These are phyloP conservation scores for Vitis hybrid DNA, from an alignment of 177 flowering plant species.

Conservation along the genomic window DNA sequence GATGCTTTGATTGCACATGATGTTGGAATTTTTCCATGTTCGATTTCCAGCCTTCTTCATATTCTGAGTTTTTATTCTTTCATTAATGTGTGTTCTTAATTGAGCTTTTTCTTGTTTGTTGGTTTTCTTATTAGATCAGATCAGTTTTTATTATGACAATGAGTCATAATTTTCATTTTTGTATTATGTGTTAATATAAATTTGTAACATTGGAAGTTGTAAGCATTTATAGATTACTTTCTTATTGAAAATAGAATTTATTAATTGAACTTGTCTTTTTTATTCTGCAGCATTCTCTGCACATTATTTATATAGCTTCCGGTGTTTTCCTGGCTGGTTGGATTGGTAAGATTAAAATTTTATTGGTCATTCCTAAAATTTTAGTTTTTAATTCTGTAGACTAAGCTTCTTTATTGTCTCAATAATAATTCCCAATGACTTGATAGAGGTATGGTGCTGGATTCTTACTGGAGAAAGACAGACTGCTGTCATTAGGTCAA, in stretches of 20 bases:
- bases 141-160: too few species aligned
- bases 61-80: too few species aligned
- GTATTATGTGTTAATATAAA: background rate
- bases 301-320: slow-evolving; percentile 74
- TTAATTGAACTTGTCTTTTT: slow-evolving; percentile 15
- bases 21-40: too few species aligned
- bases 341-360: slow-evolving; percentile 69
- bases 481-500: slow-evolving; percentile 97
- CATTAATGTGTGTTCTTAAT: too few species aligned
- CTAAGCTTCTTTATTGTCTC: background rate
- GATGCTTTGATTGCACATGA: too few species aligned
- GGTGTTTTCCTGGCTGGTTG: slow-evolving; percentile 95
- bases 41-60: too few species aligned
- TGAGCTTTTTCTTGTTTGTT: too few species aligned
- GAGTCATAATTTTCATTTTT: background rate
- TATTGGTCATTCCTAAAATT: too few species aligned
- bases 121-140: background rate
- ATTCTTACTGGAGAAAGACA: slow-evolving; percentile 98
- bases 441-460: slow-evolving; percentile 99
- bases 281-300: slow-evolving; percentile 71
- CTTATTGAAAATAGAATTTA: background rate
- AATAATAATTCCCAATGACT: slow-evolving; percentile 25
- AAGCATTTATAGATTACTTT: background rate
- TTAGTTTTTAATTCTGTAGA: background rate
- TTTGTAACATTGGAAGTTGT: background rate